phyloP scores from a whole-genome alignment of 495 filamentous ascomycete genomes.

The Penicillium cinerascens region DNA sequence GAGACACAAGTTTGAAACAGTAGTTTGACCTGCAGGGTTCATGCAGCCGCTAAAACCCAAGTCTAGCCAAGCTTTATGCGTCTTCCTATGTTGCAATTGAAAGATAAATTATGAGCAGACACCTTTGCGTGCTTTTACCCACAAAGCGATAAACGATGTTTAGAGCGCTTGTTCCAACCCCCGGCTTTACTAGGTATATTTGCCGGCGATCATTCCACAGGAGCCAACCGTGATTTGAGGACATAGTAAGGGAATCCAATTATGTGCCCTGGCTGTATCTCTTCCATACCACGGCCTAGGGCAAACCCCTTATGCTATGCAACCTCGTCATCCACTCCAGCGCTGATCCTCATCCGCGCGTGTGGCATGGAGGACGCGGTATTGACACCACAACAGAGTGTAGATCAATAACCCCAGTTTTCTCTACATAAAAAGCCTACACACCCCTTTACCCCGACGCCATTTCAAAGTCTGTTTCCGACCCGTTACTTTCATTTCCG shows the following conservation, averaged over 20 bases:
- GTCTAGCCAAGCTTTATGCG: background rate
- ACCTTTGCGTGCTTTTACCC: background rate
- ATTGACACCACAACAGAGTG: constrained; percentile 14
- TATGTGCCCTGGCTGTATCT: constrained; percentile 9
- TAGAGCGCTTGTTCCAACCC: background rate
- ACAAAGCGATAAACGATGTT: constrained; percentile 1
- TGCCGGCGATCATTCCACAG: constrained; percentile 23
- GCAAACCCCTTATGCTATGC: constrained; percentile 15
- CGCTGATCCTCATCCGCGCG: constrained; percentile 16
- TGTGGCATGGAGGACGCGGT: constrained; percentile 18
- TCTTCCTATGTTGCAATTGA: background rate
- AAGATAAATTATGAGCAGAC: background rate
- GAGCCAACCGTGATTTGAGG: background rate
- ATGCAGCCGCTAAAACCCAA: background rate
- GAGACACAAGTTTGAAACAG: background rate
- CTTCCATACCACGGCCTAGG: background rate
- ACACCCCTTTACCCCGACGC: constrained; percentile 10
- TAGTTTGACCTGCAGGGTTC: background rate
- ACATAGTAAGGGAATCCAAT: constrained; percentile 1
- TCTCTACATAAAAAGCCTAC: constrained; percentile 16
- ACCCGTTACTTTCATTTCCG: constrained; percentile 19
- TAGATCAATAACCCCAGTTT: constrained; percentile 2
- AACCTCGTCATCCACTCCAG: constrained; percentile 11
- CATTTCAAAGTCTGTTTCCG: constrained; percentile 10
- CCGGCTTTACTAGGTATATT: constrained; percentile 1